Conservation (phyloP, 371 early-diverging fungal species). For the Quaeritorhiza haematococci region DNA sequence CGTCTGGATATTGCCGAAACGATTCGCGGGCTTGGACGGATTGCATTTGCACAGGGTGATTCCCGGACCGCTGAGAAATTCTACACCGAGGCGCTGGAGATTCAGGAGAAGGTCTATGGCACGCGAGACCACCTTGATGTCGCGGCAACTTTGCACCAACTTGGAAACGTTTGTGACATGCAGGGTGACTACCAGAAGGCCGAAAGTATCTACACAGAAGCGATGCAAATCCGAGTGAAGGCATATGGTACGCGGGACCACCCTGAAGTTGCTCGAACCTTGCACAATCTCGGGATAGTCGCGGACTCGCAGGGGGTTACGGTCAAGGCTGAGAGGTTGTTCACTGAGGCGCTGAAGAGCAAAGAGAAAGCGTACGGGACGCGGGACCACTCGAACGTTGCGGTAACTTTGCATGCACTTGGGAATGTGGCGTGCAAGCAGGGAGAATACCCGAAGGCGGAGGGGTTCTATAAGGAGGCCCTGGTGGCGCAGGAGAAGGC, state of each 20-base stretch:
- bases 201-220: background rate
- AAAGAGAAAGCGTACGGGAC: background rate
- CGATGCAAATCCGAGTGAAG: background rate
- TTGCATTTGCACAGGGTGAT: background rate
- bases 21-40: background rate
- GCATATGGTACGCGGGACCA: background rate
- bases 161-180: background rate
- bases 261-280: background rate
- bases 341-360: background rate
- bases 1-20: background rate
- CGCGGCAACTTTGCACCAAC: background rate
- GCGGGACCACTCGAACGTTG: background rate
- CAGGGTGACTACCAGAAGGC: background rate
- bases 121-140: background rate
- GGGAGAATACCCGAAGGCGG: no score
- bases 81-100: background rate
- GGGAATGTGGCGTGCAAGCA: no score
- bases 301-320: no score
- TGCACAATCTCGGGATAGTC: background rate
- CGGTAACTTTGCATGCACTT: background rate
- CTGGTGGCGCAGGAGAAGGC: no score
- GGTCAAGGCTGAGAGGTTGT: no score
- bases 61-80: background rate
- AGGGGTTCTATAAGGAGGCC: no score
- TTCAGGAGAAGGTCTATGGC: slow-evolving; percentile 1